These are phyloP conservation scores for Maudiozyma turicensis DNA, from an alignment of 805 yeast species.

Conservation along the genomic window DNA sequence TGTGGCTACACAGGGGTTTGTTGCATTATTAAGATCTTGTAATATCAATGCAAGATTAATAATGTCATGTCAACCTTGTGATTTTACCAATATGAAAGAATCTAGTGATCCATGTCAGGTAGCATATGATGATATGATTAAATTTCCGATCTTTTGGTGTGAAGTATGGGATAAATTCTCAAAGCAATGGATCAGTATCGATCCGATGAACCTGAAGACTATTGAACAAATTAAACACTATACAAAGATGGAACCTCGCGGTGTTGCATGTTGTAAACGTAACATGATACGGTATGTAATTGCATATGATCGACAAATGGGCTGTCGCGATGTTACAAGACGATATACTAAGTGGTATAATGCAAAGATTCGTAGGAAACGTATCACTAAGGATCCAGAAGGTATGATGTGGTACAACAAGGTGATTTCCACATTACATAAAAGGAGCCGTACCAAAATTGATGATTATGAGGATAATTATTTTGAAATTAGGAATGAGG, in stretches of 20 bases:
- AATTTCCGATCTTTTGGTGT: slow-evolving; percentile 78
- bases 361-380: slow-evolving; percentile 63
- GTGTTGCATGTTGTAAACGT: slow-evolving; percentile 12
- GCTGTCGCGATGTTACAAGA: slow-evolving; percentile 74
- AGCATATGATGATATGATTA: slow-evolving; percentile 10
- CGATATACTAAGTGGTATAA: slow-evolving; percentile 65
- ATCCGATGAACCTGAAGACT: slow-evolving; percentile 56
- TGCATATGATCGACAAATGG: slow-evolving; percentile 59
- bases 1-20: slow-evolving; percentile 79
- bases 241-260: slow-evolving; percentile 59
- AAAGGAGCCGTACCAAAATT: slow-evolving; percentile 22
- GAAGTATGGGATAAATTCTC: slow-evolving; percentile 82
- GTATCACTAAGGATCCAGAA: slow-evolving; percentile 52
- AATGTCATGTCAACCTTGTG: slow-evolving; percentile 85
- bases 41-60: slow-evolving; percentile 67
- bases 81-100: slow-evolving; percentile 42
- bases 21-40: slow-evolving; percentile 59
- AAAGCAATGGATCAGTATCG: slow-evolving; percentile 75
- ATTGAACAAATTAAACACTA: slow-evolving; percentile 54
- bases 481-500: slow-evolving; percentile 39
- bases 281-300: slow-evolving; percentile 65
- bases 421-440: slow-evolving; percentile 27
- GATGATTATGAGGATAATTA: slow-evolving; percentile 31
- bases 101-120: neutral
- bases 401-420: slow-evolving; percentile 53